A percentile compares a stretch with the other conserved stretches of the same genome.
These are phyloP conservation scores for Papiliotrema laurentii DNA, from an alignment of 1,284 basidiomycete genomes.

Conservation along the genomic window DNA sequence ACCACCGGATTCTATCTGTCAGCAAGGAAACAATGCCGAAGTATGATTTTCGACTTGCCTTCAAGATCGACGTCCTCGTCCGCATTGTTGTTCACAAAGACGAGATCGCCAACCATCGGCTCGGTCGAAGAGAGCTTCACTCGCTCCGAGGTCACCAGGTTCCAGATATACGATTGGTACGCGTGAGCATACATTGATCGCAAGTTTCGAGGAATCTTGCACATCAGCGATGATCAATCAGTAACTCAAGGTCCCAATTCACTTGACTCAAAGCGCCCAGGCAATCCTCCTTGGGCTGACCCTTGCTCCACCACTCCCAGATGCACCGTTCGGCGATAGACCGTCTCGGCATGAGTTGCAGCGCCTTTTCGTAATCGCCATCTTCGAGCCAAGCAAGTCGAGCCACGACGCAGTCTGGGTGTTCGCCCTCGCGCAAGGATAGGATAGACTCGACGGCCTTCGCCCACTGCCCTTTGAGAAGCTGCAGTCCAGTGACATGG, in stretches of 20 bases:
- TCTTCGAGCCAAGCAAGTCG: conserved; percentile 79
- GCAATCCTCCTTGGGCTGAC: conserved; percentile 75
- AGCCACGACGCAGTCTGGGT: conserved; percentile 74
- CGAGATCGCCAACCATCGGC: conserved; percentile 81
- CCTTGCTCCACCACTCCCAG: conserved; percentile 80
- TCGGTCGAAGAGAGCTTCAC: conserved; percentile 73
- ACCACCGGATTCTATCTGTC: conserved; percentile 2
- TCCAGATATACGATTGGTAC: conserved; percentile 99
- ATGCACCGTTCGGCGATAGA: conserved; percentile 90
- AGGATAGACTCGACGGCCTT: conserved; percentile 78
- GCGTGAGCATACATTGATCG: conserved; percentile 97
- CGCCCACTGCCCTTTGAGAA: conserved; percentile 85
- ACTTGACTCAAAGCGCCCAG: conserved; percentile 81
- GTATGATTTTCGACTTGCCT: not conserved
- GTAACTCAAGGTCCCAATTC: conserved; percentile 32
- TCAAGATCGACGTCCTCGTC: conserved; percentile 36
- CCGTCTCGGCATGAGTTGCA: conserved; percentile 76
- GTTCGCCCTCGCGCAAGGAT: conserved; percentile 76
- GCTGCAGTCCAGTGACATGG: conserved; percentile 83
- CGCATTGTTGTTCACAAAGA: conserved; percentile 54
- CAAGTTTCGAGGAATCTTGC: conserved; percentile 89
- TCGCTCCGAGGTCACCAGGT: conserved; percentile 87
- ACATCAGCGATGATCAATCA: not conserved
- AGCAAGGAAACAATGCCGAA: not conserved
- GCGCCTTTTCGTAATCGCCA: conserved; percentile 67